Percentiles rank a stretch among this genome's conserved stretches.
Conservation (phyloP, 140 eudicot genomes). For the Bidens hawaiensis region DNA sequence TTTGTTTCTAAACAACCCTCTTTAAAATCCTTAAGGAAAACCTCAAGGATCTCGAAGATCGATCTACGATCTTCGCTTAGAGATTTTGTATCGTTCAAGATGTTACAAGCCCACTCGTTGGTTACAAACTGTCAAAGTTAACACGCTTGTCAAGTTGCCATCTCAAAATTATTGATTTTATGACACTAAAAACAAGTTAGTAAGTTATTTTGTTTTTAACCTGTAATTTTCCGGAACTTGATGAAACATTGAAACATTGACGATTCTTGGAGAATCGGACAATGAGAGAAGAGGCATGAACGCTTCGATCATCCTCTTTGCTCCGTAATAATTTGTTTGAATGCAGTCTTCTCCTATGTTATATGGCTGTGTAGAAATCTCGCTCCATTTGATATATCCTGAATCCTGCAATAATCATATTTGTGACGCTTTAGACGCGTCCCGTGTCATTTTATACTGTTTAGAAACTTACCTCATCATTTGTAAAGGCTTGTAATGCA, state of each 20-base stretch:
- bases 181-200: background rate
- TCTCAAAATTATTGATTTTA: background rate
- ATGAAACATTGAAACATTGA: constrained; percentile 66
- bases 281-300: constrained; percentile 45
- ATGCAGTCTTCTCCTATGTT: constrained; percentile 39
- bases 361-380: constrained; percentile 30
- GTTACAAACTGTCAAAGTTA: constrained; percentile 42
- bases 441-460: no score
- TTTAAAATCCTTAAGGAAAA: constrained; percentile 39
- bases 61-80: constrained; percentile 49
- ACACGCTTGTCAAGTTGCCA: background rate
- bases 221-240: constrained; percentile 41
- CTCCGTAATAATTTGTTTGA: constrained; percentile 57
- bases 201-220: constrained; percentile 19
- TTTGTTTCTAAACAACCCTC: constrained; percentile 33
- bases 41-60: constrained; percentile 46
- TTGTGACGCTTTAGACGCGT: no score
- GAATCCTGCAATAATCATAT: constrained; percentile 11
- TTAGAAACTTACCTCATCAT: constrained; percentile 18
- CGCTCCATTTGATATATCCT: constrained; percentile 18
- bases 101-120: constrained; percentile 39
- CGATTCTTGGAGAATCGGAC: constrained; percentile 68
- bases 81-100: constrained; percentile 35
- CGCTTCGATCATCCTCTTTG: constrained; percentile 49
- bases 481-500: constrained; percentile 13